A percentile compares a stretch with the other conserved stretches of the same genome.
These are phyloP conservation scores for Capsella rubella DNA, from an alignment of 441 rosid genomes.

Conservation along the genomic window DNA sequence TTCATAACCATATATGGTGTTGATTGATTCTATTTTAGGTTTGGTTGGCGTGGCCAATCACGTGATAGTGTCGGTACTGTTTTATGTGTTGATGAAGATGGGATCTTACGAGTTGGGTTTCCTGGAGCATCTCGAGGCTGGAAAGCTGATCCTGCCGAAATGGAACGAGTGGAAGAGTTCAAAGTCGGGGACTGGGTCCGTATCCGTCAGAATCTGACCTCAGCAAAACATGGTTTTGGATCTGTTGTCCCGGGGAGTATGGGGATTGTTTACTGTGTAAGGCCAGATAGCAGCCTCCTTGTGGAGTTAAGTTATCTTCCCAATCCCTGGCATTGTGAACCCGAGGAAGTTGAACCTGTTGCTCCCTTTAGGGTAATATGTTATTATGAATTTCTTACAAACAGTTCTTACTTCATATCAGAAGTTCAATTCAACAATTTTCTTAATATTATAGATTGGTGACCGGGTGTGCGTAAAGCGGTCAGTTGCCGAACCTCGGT, in stretches of 20 bases:
- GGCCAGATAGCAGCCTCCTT: slow-evolving; percentile 96
- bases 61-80: slow-evolving; percentile 98
- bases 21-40: slow-evolving; percentile 55
- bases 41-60: slow-evolving; percentile 98
- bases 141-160: slow-evolving; percentile 99
- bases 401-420: slow-evolving; percentile 16
- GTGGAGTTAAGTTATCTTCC: slow-evolving; percentile 93
- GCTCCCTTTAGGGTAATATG: slow-evolving; percentile 83
- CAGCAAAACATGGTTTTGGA: slow-evolving; percentile 97
- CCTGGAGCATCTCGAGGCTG: slow-evolving; percentile 99
- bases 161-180: slow-evolving; percentile 99
- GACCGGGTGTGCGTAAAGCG: slow-evolving; percentile 96
- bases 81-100: slow-evolving; percentile 98
- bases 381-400: slow-evolving; percentile 24
- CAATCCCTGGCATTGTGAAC: slow-evolving; percentile 98
- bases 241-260: slow-evolving; percentile 97
- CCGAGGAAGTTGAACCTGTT: slow-evolving; percentile 97
- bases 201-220: slow-evolving; percentile 92
- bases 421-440: slow-evolving; percentile 24
- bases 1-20: slow-evolving; percentile 33
- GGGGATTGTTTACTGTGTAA: slow-evolving; percentile 91
- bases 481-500: slow-evolving; percentile 99
- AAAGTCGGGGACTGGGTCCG: slow-evolving; percentile 99
- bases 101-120: slow-evolving; percentile 97
- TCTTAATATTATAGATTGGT: slow-evolving; percentile 74